Evolutionary conservation across 2,329 filamentous ascomycete species (phyloP), one percentile per base, ranked within the genome.

Genomic region (Rutstroemia sp.): DNA sequence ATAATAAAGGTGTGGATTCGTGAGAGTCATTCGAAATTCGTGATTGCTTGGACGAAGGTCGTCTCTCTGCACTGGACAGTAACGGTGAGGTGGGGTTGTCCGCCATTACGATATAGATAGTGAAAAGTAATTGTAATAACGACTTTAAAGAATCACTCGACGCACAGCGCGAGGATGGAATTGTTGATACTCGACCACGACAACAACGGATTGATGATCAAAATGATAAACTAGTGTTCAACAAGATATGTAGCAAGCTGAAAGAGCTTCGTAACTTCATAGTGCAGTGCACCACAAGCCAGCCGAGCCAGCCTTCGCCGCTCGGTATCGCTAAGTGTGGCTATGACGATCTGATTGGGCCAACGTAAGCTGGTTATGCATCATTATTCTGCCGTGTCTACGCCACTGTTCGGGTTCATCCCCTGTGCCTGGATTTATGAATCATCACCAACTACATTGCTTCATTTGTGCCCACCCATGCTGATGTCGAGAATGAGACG

Each of bases 1-100:
- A 69, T 39, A 73, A 60, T 38, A 73, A 59, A 17, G 71, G 70
- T 6, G 68, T 69, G 7, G 64, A 60, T 63, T 73, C 71, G 59
- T 63, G 60, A n/a, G 48, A 47, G 54, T 41, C 30, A 10, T 16
- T 30, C 23, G 54, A 56, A n/a, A 19, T 17, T 30, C 34, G 48
- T 44, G 53, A 51, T 23, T 38, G 53, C 38, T 51, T 55, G n/a
- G 53, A 55, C 6, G 53, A 50, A 27, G 54, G 54, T 45, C 54
- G 54, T 51, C 34, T 27, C 27, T 56, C 54, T 46, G 25, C 39
- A 14, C 48, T 46, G 38, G 27, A 19, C 48, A 56, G 54, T 14
- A 56, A 48, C 52, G 54, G 54, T 52, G 54, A 56, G 41, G 27
- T 46, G 48, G 48, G 45, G 42, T 38, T 21, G 21, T 56, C 48